Conservation (phyloP, 345 rosid species). For the Rhizophora mangle region DNA sequence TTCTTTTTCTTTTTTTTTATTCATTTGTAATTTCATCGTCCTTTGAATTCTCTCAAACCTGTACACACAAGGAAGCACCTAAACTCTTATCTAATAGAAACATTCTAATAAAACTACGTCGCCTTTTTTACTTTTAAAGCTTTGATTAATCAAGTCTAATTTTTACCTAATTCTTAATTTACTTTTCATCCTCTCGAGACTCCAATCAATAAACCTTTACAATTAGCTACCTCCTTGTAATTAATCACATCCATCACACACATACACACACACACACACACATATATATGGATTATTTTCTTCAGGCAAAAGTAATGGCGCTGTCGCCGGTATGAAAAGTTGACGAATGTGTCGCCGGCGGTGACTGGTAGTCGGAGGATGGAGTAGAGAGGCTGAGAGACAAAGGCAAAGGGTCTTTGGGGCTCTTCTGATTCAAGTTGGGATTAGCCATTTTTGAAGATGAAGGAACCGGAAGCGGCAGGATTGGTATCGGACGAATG, state of each 20-base stretch:
- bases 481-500: constrained; percentile 47
- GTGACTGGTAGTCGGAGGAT: constrained; percentile 41
- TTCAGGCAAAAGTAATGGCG: constrained; percentile 65
- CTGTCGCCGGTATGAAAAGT: constrained; percentile 54
- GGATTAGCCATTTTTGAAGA: constrained; percentile 68
- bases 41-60: constrained; percentile 9
- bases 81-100: constrained; percentile 13
- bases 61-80: constrained; percentile 38
- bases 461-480: constrained; percentile 56
- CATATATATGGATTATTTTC: constrained; percentile 3
- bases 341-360: constrained; percentile 38
- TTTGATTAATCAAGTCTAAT: constrained; percentile 4
- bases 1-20: constrained; percentile 1
- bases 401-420: constrained; percentile 36
- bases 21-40: background rate
- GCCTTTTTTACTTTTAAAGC: background rate
- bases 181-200: background rate
- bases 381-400: constrained; percentile 51
- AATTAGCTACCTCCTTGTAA: background rate
- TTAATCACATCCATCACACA: too few species aligned
- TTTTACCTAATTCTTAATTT: background rate
- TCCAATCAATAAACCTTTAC: constrained; percentile 1
- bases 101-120: background rate
- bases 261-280: background rate
- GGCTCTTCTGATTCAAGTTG: constrained; percentile 39